phyloP scores from a whole-genome alignment of 495 filamentous ascomycete genomes.

The Penicillium canariense region DNA sequence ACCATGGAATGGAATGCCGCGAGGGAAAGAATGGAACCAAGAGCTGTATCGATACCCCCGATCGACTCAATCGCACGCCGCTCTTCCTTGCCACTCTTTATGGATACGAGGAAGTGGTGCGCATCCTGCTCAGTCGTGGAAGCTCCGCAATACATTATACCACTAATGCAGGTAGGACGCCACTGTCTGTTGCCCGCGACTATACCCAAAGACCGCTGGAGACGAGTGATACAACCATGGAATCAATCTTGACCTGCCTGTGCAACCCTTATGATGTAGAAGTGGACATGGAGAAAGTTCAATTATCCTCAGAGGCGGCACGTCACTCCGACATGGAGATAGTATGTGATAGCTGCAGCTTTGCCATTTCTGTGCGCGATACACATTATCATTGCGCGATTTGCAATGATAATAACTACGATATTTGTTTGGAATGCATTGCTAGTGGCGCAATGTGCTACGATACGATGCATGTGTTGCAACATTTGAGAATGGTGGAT shows the following conservation, averaged over 20 bases:
- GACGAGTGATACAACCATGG: neutral
- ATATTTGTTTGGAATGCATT: constrained; percentile 10
- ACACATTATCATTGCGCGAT: constrained; percentile 7
- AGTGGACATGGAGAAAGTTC: neutral
- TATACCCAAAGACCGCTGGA: neutral
- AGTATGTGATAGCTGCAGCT: constrained; percentile 3
- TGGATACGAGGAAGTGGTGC: constrained; percentile 5
- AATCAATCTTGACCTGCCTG: constrained; percentile 1
- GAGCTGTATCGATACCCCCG: constrained; percentile 5
- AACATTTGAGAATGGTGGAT: neutral
- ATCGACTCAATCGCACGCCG: constrained; percentile 5
- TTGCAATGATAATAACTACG: constrained; percentile 4
- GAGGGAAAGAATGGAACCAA: neutral
- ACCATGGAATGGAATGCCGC: neutral
- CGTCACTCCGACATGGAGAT: neutral
- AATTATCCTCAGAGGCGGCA: neutral
- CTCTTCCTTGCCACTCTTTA: constrained; percentile 11
- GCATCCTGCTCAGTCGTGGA: constrained; percentile 3
- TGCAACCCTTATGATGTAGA: neutral
- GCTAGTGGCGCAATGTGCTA: constrained; percentile 2
- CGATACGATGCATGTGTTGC: constrained; percentile 5
- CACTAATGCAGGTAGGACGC: constrained; percentile 10
- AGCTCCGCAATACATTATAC: constrained; percentile 1
- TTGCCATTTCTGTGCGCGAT: neutral
- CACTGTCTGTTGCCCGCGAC: constrained; percentile 1